These are phyloP conservation scores for Pestalotiopsis sp. DNA, from an alignment of 2,329 filamentous ascomycete genomes.

Conservation along the genomic window DNA sequence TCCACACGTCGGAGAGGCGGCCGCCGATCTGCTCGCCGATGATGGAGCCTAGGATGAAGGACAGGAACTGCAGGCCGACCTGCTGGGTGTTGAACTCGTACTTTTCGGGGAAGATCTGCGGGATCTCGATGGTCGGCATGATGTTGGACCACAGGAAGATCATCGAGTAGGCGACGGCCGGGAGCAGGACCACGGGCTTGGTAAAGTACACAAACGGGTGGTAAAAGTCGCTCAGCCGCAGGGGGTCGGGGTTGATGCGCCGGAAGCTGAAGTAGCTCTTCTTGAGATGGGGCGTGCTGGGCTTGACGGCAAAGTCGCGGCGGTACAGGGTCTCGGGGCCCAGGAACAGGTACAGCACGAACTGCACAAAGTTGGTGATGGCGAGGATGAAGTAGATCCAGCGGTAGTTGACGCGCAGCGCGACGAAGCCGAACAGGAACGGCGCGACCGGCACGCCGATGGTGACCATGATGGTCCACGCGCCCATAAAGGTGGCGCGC, in stretches of 20 bases:
- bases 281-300: constrained; percentile 41
- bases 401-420: constrained; percentile 54
- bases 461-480: constrained; percentile 49
- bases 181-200: constrained; percentile 51
- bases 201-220: constrained; percentile 46
- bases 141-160: constrained; percentile 58
- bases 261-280: constrained; percentile 45
- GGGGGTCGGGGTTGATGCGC: constrained; percentile 55
- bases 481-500: constrained; percentile 56
- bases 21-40: constrained; percentile 63
- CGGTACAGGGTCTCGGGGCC: constrained; percentile 60
- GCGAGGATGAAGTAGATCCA: constrained; percentile 64
- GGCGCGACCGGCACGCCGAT: constrained; percentile 33
- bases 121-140: constrained; percentile 60
- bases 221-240: constrained; percentile 52
- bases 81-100: constrained; percentile 63
- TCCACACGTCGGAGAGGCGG: constrained; percentile 55
- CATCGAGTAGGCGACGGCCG: constrained; percentile 57
- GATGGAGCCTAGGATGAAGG: constrained; percentile 58
- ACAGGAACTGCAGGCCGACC: constrained; percentile 60
- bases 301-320: constrained; percentile 35
- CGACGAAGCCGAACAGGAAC: constrained; percentile 47
- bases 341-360: constrained; percentile 58
- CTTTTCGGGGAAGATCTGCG: constrained; percentile 57
- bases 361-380: constrained; percentile 59